These are phyloP conservation scores for Tylopilus sp. DNA, from an alignment of 1,284 basidiomycete genomes.

Conservation along the genomic window DNA sequence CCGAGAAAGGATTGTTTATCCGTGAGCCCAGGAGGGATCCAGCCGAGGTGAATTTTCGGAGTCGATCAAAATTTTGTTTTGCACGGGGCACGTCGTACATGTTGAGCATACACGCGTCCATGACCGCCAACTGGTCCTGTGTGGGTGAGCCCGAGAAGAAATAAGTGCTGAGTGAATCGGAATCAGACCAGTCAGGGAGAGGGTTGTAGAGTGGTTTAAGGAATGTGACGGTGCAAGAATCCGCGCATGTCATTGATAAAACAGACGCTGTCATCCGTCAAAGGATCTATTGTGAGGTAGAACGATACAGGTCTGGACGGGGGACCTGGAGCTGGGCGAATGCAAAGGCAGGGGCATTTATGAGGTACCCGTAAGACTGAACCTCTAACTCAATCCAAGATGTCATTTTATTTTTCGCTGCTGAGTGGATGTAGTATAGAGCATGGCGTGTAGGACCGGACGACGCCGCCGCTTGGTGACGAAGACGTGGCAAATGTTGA, in stretches of 20 bases:
- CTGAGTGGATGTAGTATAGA: no score
- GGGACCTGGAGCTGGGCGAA: constrained; percentile 38
- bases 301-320: constrained; percentile 39
- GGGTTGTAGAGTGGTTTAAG: constrained; percentile 62
- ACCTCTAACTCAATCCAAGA: no score
- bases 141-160: constrained; percentile 64
- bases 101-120: constrained; percentile 76
- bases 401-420: no score
- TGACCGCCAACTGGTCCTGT: constrained; percentile 67
- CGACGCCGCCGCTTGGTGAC: no score
- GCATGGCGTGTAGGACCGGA: no score
- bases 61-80: constrained; percentile 58
- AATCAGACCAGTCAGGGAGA: constrained; percentile 44
- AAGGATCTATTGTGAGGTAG: constrained; percentile 27
- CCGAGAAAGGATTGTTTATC: constrained; percentile 54
- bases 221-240: constrained; percentile 38
- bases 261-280: constrained; percentile 20
- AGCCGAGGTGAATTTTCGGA: constrained; percentile 38
- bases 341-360: constrained; percentile 52
- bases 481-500: no score
- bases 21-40: constrained; percentile 39
- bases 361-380: no score
- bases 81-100: constrained; percentile 69
- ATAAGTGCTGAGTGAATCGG: constrained; percentile 41
- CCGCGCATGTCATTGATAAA: constrained; percentile 38